A percentile compares a stretch with the other conserved stretches of the same genome.
These are phyloP conservation scores for Nicotiana undulata DNA, from an alignment of 257 asterid species.

Conservation along the genomic window DNA sequence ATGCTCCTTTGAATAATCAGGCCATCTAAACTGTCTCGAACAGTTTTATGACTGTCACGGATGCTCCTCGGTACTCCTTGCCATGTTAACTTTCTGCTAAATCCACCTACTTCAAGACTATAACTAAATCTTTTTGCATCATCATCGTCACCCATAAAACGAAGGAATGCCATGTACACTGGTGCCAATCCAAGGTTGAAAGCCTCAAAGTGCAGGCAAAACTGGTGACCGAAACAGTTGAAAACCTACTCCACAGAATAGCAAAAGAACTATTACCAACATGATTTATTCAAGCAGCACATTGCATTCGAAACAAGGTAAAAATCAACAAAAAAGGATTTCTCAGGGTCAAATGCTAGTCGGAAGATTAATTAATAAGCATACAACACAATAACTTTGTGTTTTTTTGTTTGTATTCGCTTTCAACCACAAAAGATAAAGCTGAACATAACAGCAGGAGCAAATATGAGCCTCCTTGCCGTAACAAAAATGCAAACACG, in stretches of 20 bases:
- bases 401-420: background rate
- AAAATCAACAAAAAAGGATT: background rate
- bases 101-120: constrained; percentile 32
- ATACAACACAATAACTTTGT: background rate
- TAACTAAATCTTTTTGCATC: constrained; percentile 28
- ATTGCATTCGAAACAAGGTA: background rate
- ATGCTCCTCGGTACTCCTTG: constrained; percentile 36
- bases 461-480: background rate
- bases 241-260: constrained; percentile 21
- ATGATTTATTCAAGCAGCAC: background rate
- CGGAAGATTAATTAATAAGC: background rate
- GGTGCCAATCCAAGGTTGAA: constrained; percentile 29
- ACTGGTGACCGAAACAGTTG: constrained; percentile 34
- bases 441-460: too few species aligned
- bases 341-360: background rate
- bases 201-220: constrained; percentile 36
- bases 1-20: constrained; percentile 26
- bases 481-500: background rate
- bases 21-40: constrained; percentile 31
- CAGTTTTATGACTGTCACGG: constrained; percentile 28
- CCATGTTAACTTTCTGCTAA: constrained; percentile 30
- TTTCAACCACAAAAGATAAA: background rate
- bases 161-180: constrained; percentile 31
- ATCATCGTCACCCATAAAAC: constrained; percentile 33
- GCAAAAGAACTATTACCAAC: background rate